Evolutionary conservation across 495 filamentous ascomycete genomes (phyloP).

Genomic region (Immersiella caudata): DNA sequence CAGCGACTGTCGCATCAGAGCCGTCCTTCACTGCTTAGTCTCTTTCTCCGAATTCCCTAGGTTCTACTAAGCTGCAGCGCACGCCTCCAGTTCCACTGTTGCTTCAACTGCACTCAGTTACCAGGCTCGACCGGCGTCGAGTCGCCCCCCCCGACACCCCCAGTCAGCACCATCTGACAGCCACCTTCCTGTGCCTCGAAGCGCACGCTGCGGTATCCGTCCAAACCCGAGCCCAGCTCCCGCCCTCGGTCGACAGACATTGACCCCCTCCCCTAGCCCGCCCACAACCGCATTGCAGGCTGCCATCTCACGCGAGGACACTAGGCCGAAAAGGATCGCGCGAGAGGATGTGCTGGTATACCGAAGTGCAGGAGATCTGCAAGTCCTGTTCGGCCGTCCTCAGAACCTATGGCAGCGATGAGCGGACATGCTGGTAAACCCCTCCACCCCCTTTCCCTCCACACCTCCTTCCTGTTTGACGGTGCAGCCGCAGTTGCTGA

Average conservation of each 20-base stretch:
- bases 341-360: not conserved
- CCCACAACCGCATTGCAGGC: not conserved
- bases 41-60: not conserved
- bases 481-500: not conserved
- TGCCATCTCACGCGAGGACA: not conserved
- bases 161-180: not conserved
- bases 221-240: not conserved
- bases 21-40: not conserved
- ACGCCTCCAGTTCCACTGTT: not conserved
- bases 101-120: not conserved
- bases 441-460: not conserved
- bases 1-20: not conserved
- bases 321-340: not conserved
- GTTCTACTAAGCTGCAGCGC: not conserved
- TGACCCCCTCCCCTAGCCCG: not conserved
- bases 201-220: not conserved
- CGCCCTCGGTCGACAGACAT: not conserved
- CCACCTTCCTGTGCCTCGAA: not conserved
- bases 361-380: not conserved
- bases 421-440: not conserved
- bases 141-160: not conserved
- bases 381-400: not conserved
- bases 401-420: not conserved
- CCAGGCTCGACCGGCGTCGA: not conserved
- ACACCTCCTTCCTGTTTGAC: not conserved